Evolutionary conservation across 2,329 filamentous ascomycete species (phyloP).

Genomic region (Colletotrichum sp.): DNA sequence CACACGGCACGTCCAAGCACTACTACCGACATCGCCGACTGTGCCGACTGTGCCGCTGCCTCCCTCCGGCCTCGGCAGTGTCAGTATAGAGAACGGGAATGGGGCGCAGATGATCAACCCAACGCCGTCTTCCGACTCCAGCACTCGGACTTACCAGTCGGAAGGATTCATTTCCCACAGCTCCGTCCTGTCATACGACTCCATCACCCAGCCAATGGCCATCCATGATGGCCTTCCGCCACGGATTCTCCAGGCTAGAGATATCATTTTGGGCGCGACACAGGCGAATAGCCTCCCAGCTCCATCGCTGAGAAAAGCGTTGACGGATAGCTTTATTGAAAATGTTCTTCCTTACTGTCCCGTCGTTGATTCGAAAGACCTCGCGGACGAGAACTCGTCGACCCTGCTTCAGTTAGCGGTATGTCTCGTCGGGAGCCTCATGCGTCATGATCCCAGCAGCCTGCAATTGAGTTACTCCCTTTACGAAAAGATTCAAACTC

Average conservation of each 20-base stretch:
- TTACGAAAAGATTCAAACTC: neutral
- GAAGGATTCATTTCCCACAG: neutral
- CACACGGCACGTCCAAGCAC: neutral
- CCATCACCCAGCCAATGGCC: neutral
- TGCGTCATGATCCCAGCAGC: neutral
- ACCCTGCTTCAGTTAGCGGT: neutral
- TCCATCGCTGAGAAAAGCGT: neutral
- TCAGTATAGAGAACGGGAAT: neutral
- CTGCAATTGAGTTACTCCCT: neutral
- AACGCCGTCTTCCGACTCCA: neutral
- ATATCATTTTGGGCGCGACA: neutral
- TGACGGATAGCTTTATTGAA: neutral
- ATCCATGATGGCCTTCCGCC: neutral
- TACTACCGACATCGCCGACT: neutral
- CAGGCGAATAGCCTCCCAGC: neutral
- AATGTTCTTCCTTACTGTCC: neutral
- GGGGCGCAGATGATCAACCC: neutral
- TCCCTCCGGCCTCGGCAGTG: neutral
- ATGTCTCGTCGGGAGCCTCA: neutral
- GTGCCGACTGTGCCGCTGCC: neutral
- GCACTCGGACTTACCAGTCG: neutral
- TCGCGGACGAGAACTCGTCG: neutral
- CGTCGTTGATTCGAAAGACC: fast-evolving
- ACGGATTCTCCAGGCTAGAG: neutral
- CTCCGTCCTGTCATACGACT: neutral